Evolutionary conservation across 805 yeast genomes (phyloP).

Genomic region (Myxozyma sirexii): DNA sequence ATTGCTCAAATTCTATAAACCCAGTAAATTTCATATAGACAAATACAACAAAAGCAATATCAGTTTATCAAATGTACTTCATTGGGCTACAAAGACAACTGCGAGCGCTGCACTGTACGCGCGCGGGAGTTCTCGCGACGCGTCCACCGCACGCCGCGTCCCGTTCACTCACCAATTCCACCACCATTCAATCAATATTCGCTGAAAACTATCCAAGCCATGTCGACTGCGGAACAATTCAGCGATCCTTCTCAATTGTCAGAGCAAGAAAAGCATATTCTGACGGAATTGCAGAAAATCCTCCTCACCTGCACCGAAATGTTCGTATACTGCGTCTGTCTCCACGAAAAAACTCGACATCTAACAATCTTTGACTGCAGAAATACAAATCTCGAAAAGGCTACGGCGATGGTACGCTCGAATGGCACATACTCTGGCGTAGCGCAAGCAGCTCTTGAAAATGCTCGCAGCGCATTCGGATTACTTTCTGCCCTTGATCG

Average conservation of each 20-base stretch:
- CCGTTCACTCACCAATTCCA: too few species aligned
- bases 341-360: not conserved
- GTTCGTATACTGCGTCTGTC: slow-evolving; percentile 7
- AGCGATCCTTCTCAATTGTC: not conserved
- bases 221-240: not conserved
- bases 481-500: not conserved
- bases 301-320: slow-evolving; percentile 18
- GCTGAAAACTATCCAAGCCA: not conserved
- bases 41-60: too few species aligned
- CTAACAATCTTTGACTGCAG: not conserved
- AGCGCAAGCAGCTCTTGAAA: slow-evolving; percentile 8
- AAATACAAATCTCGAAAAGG: slow-evolving; percentile 11
- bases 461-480: slow-evolving; percentile 6
- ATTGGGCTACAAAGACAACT: too few species aligned
- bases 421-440: slow-evolving; percentile 1
- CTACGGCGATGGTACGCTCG: not conserved
- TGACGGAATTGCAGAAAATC: slow-evolving; percentile 19
- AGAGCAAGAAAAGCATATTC: slow-evolving; percentile 3
- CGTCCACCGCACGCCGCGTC: too few species aligned
- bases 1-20: too few species aligned
- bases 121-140: too few species aligned
- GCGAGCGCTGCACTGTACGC: too few species aligned
- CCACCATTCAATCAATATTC: too few species aligned
- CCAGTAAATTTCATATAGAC: too few species aligned
- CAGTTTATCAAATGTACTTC: too few species aligned